Evolutionary conservation across 2,329 filamentous ascomycete genomes (phyloP), one percentile per base, ranked within the genome.

Genomic region (Cordyceps cicadae): DNA sequence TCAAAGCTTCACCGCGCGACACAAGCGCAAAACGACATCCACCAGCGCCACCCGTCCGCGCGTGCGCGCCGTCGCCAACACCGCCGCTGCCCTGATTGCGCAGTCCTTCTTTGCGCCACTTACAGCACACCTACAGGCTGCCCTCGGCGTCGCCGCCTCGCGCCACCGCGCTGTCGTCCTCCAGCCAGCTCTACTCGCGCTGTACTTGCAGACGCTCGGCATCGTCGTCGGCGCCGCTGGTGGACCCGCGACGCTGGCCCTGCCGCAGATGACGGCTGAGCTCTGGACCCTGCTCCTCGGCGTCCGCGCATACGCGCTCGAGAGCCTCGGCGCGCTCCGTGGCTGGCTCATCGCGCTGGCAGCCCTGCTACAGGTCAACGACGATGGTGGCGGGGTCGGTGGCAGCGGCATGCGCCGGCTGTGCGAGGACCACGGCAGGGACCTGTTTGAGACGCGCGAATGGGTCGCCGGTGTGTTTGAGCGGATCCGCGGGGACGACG

Each of bases 31-130:
- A 58, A 62, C 67, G 39, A 43, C 12, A 6, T 5, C 15, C 39
- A 4, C 15, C 1, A 71, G 66, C 1, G 72, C 66, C 29, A 61
- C 64, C 19, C 75, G 69, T 61, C 76, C 76, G 1, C 76, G 77
- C 17, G 65, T 79, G 34, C 81, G 81, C 59, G 76, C 86, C 3
- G 87, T 88, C 15, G 82, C 88, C 12, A 96, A 96, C 69, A 87
- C 87, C 9, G 85, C 96, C 0, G 88, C 92, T 45, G 84, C 87
- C 55, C 77, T 96, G 29, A 84, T 97, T 29, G 82, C 86, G 0
- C 79, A 85, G 0, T 83, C 82, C 17, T 94, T 97, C 77, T 97
- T 97, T 82, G 89, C 88, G 64, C 93, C 94, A 0, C 79, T 99
- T 11, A 88, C 88, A 0, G 88, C 88, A 0, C 87, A 90, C 48